Evolutionary conservation across 495 filamentous ascomycete species (phyloP), one percentile per base, ranked within the genome.

Genomic region (Poronia punctata): DNA sequence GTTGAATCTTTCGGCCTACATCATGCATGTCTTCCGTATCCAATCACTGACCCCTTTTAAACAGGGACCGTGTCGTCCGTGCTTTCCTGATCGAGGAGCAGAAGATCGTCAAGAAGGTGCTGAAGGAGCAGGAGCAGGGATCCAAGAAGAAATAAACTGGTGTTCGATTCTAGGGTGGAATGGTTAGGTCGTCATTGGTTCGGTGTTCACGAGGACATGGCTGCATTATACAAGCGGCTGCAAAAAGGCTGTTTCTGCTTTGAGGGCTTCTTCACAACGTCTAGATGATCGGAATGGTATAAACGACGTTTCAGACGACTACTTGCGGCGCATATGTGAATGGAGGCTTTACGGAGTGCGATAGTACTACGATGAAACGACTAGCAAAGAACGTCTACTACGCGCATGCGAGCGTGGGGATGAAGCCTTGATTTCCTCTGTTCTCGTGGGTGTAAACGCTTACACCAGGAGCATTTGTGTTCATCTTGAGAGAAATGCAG

Each of bases 21-120:
- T n/a, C 35, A 15, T 4, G 24, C 9, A 23, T 11, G 7, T 28
- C 7, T 1, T 38, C 12, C 7, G 18, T 7, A n/a, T 21, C 7
- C 5, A 10, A 12, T 38, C 22, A 22, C 42, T 45, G n/a, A 45
- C 42, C 14, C 27, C 12, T 17, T 18, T 31, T 24, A 11, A 6
- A 36, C 9, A 90, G 90, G 73, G 93, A 99, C 76, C 78, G 92
- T 52, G 80, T 99, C 52, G 85, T 95, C 41, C 85, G 93, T 49
- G 93, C 92, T 31, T 97, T 96, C 82, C 72, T 97, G 73, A 96
- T 97, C 53, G 92, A 97, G 78, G 92, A 99, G 80, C 92, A 99
- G 77, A 97, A 97, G 87, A 96, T 99, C 56, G 93, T 99, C 71
- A 97, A 99, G 87, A 97, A 97, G 84, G 92, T 97, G 57, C 80